phyloP scores from a whole-genome alignment of 2,329 filamentous ascomycete genomes.

The Pyrenophora graminea region DNA sequence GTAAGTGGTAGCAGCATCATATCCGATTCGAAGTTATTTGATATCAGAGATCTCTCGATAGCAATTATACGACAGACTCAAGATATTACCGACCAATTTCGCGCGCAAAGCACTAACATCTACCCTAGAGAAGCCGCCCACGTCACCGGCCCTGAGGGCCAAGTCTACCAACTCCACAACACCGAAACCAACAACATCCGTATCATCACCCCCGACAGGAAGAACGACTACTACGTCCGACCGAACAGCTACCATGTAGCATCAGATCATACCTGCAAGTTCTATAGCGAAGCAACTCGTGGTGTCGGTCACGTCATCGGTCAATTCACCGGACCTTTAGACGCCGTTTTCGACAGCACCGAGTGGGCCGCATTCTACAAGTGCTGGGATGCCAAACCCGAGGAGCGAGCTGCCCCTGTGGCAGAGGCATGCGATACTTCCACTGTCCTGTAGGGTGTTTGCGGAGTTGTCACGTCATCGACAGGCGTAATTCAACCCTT shows the following conservation, averaged over 20 bases:
- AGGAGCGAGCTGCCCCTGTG: neutral
- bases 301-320: conserved; percentile 13
- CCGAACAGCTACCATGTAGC: conserved; percentile 8
- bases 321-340: conserved; percentile 3
- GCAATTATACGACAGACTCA: too few relatives aligned
- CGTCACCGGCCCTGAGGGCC: conserved; percentile 1
- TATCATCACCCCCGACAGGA: conserved; percentile 2
- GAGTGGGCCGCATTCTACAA: conserved; percentile 15
- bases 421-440: too few relatives aligned
- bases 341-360: conserved; percentile 1
- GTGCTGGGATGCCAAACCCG: conserved; percentile 3
- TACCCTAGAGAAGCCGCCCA: neutral
- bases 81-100: neutral
- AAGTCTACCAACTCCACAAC: conserved; percentile 6
- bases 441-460: neutral
- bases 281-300: conserved; percentile 6
- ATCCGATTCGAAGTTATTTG: too few relatives aligned
- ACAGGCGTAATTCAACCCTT: neutral
- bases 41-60: too few relatives aligned
- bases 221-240: conserved; percentile 6
- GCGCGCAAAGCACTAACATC: neutral
- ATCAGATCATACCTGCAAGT: conserved; percentile 4
- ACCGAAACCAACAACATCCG: neutral
- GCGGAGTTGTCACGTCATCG: neutral
- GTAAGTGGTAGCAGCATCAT: neutral